These are phyloP conservation scores for Pugionium cornutum DNA, from an alignment of 345 rosid species.

Conservation along the genomic window DNA sequence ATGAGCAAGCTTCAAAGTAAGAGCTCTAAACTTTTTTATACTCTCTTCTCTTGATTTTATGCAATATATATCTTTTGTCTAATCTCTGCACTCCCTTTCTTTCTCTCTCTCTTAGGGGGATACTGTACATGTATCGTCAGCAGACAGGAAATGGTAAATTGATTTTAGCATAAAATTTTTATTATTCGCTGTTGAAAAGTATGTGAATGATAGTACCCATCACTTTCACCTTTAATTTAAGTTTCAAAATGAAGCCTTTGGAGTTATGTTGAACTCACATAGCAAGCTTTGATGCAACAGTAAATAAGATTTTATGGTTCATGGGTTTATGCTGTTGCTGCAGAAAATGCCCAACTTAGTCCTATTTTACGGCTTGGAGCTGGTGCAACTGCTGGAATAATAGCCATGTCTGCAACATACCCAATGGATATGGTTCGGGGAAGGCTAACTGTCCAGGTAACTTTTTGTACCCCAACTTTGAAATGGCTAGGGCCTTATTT, in stretches of 20 bases:
- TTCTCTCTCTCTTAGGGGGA: conserved; percentile 53
- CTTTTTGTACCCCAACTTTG: conserved; percentile 7
- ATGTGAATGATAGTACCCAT: conserved; percentile 1
- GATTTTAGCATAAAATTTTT: no score
- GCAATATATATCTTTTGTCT: neutral
- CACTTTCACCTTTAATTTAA: conserved; percentile 4
- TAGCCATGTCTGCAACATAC: conserved; percentile 99
- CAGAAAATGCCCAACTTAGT: conserved; percentile 93
- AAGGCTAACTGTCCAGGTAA: conserved; percentile 98
- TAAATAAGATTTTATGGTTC: conserved; percentile 8
- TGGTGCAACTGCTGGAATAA: conserved; percentile 99
- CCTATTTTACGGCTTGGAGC: conserved; percentile 98
- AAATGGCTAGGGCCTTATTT: conserved; percentile 1
- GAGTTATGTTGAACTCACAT: conserved; percentile 7
- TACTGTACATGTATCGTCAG: conserved; percentile 66
- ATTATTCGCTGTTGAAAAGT: conserved; percentile 21
- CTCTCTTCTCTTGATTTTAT: neutral
- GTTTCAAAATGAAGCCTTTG: conserved; percentile 7
- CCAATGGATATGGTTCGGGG: conserved; percentile 99
- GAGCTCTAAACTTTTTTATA: neutral
- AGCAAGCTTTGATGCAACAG: conserved; percentile 12
- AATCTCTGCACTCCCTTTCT: conserved; percentile 5
- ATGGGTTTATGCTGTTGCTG: conserved; percentile 20
- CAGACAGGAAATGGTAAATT: conserved; percentile 79
- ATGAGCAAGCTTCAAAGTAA: conserved; percentile 90